Conservation (phyloP, 2,329 filamentous ascomycete genomes). For the Juglanconis juglandina region DNA sequence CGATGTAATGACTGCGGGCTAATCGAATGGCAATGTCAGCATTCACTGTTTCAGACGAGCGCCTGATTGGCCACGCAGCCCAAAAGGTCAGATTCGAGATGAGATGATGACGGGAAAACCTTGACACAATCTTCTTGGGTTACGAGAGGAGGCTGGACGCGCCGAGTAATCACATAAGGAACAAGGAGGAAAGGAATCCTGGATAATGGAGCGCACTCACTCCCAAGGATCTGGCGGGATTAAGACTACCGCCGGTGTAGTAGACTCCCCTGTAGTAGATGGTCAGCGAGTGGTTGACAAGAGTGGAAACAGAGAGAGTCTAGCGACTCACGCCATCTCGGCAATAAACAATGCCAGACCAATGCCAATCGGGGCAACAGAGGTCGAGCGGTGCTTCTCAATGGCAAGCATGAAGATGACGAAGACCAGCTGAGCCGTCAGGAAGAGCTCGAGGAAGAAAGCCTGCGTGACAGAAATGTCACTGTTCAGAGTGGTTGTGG, state of each 20-base stretch:
- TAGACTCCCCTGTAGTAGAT: conserved; percentile 31
- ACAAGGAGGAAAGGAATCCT: background rate
- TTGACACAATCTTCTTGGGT: no score
- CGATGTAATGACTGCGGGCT: conserved; percentile 39
- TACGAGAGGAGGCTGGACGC: no score
- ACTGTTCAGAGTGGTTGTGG: conserved; percentile 52
- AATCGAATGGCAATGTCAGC: background rate
- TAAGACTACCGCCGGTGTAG: conserved; percentile 47
- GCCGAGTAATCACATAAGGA: background rate
- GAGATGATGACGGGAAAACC: no score
- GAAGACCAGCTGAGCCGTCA: conserved; percentile 61
- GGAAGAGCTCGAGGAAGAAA: conserved; percentile 64
- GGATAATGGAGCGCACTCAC: background rate
- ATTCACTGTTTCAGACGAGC: background rate
- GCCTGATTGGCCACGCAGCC: no score
- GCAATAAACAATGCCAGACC: conserved; percentile 67
- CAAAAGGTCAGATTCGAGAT: no score
- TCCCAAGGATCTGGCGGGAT: conserved; percentile 51
- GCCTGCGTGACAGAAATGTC: conserved; percentile 53
- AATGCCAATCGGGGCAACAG: conserved; percentile 68
- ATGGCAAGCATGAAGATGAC: conserved; percentile 67
- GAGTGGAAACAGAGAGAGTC: no score
- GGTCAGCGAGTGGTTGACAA: background rate
- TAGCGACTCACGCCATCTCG: conserved; percentile 34
- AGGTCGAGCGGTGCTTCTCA: conserved; percentile 72